Evolutionary conservation across 192 early-diverging fungal genomes (phyloP).

Genomic region (Coemansia sp.): DNA sequence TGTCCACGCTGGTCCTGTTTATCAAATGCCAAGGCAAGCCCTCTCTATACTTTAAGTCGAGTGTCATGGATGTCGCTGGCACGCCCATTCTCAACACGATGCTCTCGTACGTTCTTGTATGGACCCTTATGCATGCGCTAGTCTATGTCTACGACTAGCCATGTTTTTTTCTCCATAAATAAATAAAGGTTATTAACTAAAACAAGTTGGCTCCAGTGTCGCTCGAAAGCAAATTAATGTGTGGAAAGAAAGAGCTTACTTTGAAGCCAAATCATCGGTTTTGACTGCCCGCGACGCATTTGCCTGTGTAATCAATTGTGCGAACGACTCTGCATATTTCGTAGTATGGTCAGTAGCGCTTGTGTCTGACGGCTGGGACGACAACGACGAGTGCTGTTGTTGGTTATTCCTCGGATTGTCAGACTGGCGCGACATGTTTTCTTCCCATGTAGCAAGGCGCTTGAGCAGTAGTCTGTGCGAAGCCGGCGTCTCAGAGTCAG

Average conservation of each 20-base stretch:
- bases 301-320: constrained; percentile 35
- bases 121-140: constrained; percentile 55
- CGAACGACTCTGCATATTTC: constrained; percentile 46
- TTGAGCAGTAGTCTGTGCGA: constrained; percentile 34
- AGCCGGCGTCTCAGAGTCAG: constrained; percentile 37
- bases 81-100: constrained; percentile 50
- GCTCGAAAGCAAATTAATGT: no score
- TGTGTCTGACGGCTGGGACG: not conserved
- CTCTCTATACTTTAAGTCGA: constrained; percentile 61
- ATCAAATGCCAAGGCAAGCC: constrained; percentile 65
- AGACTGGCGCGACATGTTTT: constrained; percentile 12
- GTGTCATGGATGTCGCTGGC: constrained; percentile 49
- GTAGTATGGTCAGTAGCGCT: constrained; percentile 25
- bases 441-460: constrained; percentile 42
- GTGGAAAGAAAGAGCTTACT: no score
- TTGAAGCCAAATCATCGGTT: not conserved
- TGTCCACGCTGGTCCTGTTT: constrained; percentile 62
- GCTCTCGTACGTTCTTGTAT: constrained; percentile 54
- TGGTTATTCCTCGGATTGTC: constrained; percentile 7
- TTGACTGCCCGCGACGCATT: not conserved
- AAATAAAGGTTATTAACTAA: not conserved
- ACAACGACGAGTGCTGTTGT: not conserved
- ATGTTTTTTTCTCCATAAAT: not conserved
- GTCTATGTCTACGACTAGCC: constrained; percentile 55
- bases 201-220: not conserved